These are phyloP conservation scores for Bolboschoenoplectus hybrid DNA, from an alignment of 202 grass and related monocot genomes.

Conservation along the genomic window DNA sequence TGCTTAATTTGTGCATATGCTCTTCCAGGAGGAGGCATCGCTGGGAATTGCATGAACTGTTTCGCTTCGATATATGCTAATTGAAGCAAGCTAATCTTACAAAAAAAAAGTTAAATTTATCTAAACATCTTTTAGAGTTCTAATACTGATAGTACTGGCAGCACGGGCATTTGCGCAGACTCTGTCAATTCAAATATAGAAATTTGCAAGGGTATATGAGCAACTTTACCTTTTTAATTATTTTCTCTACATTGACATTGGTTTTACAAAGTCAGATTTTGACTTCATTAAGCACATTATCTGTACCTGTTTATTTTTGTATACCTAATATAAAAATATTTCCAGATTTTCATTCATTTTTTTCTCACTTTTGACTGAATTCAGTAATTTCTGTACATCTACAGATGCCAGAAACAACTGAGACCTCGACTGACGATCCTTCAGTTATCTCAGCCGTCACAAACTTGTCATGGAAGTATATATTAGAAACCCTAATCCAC, in stretches of 20 bases:
- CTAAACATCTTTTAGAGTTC: neutral
- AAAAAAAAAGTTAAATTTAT: neutral
- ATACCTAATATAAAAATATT: neutral
- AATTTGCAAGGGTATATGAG: neutral
- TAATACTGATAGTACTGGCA: constrained; percentile 18
- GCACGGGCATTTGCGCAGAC: neutral
- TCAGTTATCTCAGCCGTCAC: neutral
- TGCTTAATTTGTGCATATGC: neutral
- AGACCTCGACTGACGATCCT: constrained; percentile 13
- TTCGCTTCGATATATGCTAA: neutral
- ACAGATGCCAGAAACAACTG: constrained; percentile 20
- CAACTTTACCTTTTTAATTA: neutral
- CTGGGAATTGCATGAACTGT: neutral
- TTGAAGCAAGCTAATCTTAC: neutral
- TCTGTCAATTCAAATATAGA: neutral
- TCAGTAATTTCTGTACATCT: neutral
- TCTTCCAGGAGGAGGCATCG: neutral
- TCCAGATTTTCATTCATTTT: neutral
- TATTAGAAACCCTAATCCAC: constrained; percentile 3
- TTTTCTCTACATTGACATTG: neutral
- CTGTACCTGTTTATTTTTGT: neutral
- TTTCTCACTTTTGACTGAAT: neutral
- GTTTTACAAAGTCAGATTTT: constrained; percentile 8
- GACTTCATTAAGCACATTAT: neutral
- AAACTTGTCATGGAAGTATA: constrained; percentile 21